Conservation (phyloP, 306 rosid genomes). For the Fagus crenata region DNA sequence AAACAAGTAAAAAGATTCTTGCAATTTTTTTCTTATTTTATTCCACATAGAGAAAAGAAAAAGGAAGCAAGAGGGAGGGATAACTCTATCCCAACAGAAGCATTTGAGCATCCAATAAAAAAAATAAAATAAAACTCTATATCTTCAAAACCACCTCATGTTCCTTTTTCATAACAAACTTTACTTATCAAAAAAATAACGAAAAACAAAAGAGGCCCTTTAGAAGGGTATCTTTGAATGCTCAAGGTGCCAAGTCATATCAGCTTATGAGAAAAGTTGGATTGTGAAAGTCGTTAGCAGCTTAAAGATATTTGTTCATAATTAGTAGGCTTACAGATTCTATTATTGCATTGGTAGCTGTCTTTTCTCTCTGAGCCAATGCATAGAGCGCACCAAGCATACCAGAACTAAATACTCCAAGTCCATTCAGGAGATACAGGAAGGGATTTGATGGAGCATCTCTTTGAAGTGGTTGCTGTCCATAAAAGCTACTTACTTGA, state of each 20-base stretch:
- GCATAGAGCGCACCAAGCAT: slow-evolving; percentile 70
- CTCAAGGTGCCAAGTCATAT: slow-evolving; percentile 20
- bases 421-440: slow-evolving; percentile 53
- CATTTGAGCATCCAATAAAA: too few relatives aligned
- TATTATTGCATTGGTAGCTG: slow-evolving; percentile 41
- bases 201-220: slow-evolving; percentile 1
- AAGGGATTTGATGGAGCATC: slow-evolving; percentile 43
- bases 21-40: background rate
- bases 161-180: background rate
- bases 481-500: slow-evolving; percentile 37
- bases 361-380: slow-evolving; percentile 59
- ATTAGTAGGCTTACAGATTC: slow-evolving; percentile 62
- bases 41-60: too few relatives aligned
- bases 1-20: background rate
- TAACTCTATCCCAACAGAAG: too few relatives aligned
- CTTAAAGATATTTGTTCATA: slow-evolving; percentile 56
- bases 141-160: background rate
- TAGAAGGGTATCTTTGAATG: slow-evolving; percentile 22
- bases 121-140: too few relatives aligned
- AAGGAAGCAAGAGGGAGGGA: too few relatives aligned
- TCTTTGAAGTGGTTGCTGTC: slow-evolving; percentile 43
- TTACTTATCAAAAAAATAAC: background rate
- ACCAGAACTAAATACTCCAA: slow-evolving; percentile 70
- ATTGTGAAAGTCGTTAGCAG: slow-evolving; percentile 17
- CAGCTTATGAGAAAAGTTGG: slow-evolving; percentile 20